These are phyloP conservation scores for Gaultheria prostrata DNA, from an alignment of 148 eudicot genomes.

Conservation along the genomic window DNA sequence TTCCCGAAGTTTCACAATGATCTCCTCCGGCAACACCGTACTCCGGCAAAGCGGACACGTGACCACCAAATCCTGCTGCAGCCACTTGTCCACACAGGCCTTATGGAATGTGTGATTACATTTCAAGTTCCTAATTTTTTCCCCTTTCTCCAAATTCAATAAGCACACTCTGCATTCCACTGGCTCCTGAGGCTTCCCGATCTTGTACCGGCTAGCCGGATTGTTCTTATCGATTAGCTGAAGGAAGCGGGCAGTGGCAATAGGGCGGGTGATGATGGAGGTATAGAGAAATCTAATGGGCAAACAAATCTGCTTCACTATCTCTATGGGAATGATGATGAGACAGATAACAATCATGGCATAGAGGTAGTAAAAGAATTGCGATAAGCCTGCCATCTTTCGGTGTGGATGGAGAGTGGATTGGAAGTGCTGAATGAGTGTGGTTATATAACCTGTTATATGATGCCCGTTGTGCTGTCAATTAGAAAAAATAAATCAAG, in stretches of 20 bases:
- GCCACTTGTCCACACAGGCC: background rate
- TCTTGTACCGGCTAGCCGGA: slow-evolving; percentile 22
- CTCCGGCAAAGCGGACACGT: background rate
- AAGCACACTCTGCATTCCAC: slow-evolving; percentile 34
- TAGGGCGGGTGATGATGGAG: slow-evolving; percentile 8
- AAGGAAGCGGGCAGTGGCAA: slow-evolving; percentile 29
- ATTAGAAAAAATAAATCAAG: no score
- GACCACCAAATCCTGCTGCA: background rate
- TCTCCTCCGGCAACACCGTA: background rate
- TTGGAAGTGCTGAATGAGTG: no score
- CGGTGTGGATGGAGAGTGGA: no score
- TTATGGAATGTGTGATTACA: slow-evolving; percentile 22
- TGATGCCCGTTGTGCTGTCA: no score
- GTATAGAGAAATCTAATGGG: background rate
- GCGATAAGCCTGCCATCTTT: slow-evolving; percentile 28
- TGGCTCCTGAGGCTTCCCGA: background rate
- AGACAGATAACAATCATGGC: slow-evolving; percentile 22
- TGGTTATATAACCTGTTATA: no score
- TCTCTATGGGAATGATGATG: slow-evolving; percentile 27
- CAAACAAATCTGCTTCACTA: slow-evolving; percentile 16
- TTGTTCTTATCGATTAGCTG: slow-evolving; percentile 29
- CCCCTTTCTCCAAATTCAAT: slow-evolving; percentile 30
- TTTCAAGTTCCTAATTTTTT: slow-evolving; percentile 29
- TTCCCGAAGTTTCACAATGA: background rate
- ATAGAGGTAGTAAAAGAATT: slow-evolving; percentile 31